Base-by-base conservation (phyloP, 148 eudicot species). In the Diospyros lotus region DNA sequence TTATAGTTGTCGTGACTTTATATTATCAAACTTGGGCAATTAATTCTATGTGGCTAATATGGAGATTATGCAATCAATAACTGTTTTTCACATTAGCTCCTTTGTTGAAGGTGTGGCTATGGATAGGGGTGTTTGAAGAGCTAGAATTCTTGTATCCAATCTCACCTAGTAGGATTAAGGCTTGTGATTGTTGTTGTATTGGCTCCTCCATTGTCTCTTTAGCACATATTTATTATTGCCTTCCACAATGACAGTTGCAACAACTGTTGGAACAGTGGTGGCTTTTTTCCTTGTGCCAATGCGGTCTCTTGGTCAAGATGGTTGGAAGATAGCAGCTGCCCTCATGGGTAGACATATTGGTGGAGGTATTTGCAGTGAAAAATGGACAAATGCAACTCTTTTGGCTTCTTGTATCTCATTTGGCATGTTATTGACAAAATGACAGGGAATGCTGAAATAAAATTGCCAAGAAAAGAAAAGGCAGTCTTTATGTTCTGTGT, bases 311-410 rank as follows among this genome's bases (percentile, higher is more conserved):
- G 97, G 95, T 70, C 81, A 77, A 79, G 97, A 94, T 80, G 82
- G 89, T 79, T 94, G 98, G 98, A 94, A 90, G 83, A 91, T 94
- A 77, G 97, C 98, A 53, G 98, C 98, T 75, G 97, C 98, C 58
- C 87, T 94, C 71, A 94, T 94, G 98, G 97, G 97, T 66, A 88
- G 98, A 76, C 97, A 94, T 82, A 94, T 94, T 78, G 98, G 98
- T 69, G 97, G 98, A 82, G 97, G 98, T 94, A 88, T 70, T n/a
- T 55, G 15, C 42, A 69, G 67, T 44, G 15, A 44, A 59, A 44
- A 76, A 51, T 75, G 51, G 46, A 53, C 48, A 13, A 41, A 9
- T 12, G 17, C 71, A 46, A 58, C 54, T 51, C 64, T 76, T 68
- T 48, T 11, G 10, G 65, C 51, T 58, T 59, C 71, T 61, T 76